phyloP scores from a whole-genome alignment of 1,284 basidiomycete genomes.

The Fomes fomentarius region DNA sequence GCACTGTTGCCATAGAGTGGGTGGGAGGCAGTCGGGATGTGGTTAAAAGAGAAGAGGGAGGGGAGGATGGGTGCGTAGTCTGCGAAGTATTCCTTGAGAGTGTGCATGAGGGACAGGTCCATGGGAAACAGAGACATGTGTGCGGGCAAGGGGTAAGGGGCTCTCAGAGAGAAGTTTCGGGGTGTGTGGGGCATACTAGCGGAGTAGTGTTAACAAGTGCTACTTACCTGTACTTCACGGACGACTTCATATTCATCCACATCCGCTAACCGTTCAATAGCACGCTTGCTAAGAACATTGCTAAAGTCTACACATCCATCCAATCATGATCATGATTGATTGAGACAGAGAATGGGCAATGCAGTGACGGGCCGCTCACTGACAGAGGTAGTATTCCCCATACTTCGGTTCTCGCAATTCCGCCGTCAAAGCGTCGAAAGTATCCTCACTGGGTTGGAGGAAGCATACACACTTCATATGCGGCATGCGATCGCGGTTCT shows the following conservation, averaged over 20 bases:
- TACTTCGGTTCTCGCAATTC: constrained; percentile 93
- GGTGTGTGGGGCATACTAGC: no score
- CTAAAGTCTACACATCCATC: constrained; percentile 79
- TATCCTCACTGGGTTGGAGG: constrained; percentile 80
- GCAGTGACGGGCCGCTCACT: constrained; percentile 63
- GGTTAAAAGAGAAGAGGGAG: constrained; percentile 88
- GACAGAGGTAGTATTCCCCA: constrained; percentile 96
- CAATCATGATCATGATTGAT: not conserved
- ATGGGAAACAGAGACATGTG: not conserved
- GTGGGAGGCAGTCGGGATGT: constrained; percentile 61
- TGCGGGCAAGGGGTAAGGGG: no score
- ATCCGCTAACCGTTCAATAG: constrained; percentile 93
- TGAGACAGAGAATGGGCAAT: constrained; percentile 12
- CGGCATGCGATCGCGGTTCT: constrained; percentile 84
- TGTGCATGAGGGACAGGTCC: constrained; percentile 24
- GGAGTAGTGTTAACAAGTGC: not conserved
- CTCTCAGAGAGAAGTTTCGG: no score
- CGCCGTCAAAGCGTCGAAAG: constrained; percentile 79
- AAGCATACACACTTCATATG: constrained; percentile 98
- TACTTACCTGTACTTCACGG: constrained; percentile 88
- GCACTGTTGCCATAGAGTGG: constrained; percentile 74
- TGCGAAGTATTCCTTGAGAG: constrained; percentile 87
- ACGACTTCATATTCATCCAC: constrained; percentile 98
- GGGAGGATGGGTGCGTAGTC: constrained; percentile 91
- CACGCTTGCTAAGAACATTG: constrained; percentile 87